Base-by-base conservation (phyloP, 2,329 filamentous ascomycete species). In the Aureobasidium sp. region DNA sequence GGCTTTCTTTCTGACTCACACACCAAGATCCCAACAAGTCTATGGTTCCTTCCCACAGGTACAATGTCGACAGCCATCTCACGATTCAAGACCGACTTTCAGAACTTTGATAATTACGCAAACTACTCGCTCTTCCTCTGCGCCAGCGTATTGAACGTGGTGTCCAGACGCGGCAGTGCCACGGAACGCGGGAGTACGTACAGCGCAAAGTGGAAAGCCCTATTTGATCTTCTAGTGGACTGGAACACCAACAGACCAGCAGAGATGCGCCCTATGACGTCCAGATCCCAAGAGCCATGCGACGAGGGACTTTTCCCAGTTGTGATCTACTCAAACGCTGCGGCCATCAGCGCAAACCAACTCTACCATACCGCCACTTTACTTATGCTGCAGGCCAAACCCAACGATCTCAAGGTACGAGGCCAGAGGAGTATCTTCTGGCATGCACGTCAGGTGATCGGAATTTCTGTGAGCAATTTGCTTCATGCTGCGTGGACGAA, bases 91-190 rank as follows among this genome's bases (percentile, higher is more conserved):
- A 30, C 49, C 9, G 59, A 61, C 25, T 61, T 61, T 16, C 48
- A 54, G n/a, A 69, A 47, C 65, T 79, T 61, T 75, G 83, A 86
- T 65, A 83, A 81, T 76, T 78, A 83, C 64, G 83, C 83, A 36
- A 85, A 85, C 65, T 82, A 82, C 65, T 77, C 82, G 8, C 82
- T 86, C 2, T 86, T 81, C 65, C 75, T 86, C 1, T 80, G 77
- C 55, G 78, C 82, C 4, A 77, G 76, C 61, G 77, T 78, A 2
- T 65, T 70, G 34, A 69, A 71, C 36, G 67, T 66, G 0, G 63
- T 67, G 9, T 61, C 59, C 0, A 47, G 50, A 21, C 57, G 45
- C 3, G 57, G 34, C 13, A 42, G 32, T 15, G 7, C 41, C 1
- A 36, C 8, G 2, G 59, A 61, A 15, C 30, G 49, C 2, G 39